Evolutionary conservation across 805 yeast species (phyloP), one percentile per base, ranked within the genome.

Genomic region (Kazachstania bromeliacearum): DNA sequence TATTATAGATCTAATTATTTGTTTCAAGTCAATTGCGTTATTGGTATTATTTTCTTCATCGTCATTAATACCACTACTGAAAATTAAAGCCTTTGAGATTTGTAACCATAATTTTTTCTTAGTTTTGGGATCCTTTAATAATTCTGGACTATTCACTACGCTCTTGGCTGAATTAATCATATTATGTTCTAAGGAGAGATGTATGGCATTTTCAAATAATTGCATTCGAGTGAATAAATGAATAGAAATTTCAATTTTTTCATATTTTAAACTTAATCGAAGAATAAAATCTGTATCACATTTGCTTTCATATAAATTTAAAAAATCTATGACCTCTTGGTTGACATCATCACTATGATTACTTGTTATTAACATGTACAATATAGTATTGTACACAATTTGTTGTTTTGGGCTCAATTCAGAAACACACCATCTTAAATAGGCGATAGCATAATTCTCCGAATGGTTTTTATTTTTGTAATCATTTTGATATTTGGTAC

Each of bases 131-230:
- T 70, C 69, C 20, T 64, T 67, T n/a, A 45, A 28, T 15, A 28
- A 24, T n/a, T 48, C 57, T n/a, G 71, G 69, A 41, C 67, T 68
- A 41, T 35, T 38, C 13, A 32, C 38, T 12, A 28, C 28, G 7
- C 34, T 24, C 34, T 52, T 55, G 1, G 61, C 60, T 7, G 39
- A 37, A 10, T 48, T 53, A 12, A 47, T 37, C 44, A 51, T 43
- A 7, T 75, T 79, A 2, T 82, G 60, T 4, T 72, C 68, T 31
- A 92, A 62, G 0, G 96, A 89, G 37, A 92, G 55, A 33, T 68
- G 67, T 24, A 88, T 75, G 0, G 97, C 96, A 36, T 83, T 87
- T 41, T 85, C 94, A 51, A 70, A 83, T 31, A 82, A 66, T 4
- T 69, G 73, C 57, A 85, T 59, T 34, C 73, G 64, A 1, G 92